These are phyloP conservation scores for Megacollybia marginata DNA, from an alignment of 768 basidiomycete species.

Conservation along the genomic window DNA sequence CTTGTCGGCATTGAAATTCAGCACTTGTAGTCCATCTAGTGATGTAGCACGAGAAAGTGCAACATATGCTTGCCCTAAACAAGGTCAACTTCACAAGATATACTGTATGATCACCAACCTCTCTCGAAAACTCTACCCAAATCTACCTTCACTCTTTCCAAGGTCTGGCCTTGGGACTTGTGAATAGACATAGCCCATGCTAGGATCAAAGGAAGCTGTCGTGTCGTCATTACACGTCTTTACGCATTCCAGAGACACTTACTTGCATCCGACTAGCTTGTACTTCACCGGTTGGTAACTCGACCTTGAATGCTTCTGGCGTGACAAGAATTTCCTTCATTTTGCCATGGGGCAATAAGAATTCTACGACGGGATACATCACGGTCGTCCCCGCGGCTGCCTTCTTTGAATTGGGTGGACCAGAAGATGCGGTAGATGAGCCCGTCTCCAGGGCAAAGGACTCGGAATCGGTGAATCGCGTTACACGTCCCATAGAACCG, in stretches of 20 bases:
- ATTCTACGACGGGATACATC: constrained; percentile 71
- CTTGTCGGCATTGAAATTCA: constrained; percentile 71
- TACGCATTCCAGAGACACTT: constrained; percentile 10
- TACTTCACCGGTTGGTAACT: constrained; percentile 79
- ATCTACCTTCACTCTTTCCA: constrained; percentile 93
- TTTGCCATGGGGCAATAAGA: constrained; percentile 51
- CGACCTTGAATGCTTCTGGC: constrained; percentile 80
- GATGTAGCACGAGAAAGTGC: constrained; percentile 85
- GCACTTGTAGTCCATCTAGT: constrained; percentile 77
- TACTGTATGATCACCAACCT: constrained; percentile 32
- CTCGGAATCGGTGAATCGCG: constrained; percentile 59
- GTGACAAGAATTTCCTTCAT: constrained; percentile 49
- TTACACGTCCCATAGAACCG: constrained; percentile 84
- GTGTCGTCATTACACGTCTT: not conserved
- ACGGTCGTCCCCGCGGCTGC: constrained; percentile 10
- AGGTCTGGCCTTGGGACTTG: constrained; percentile 95
- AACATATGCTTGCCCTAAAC: constrained; percentile 81
- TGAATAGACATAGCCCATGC: constrained; percentile 99
- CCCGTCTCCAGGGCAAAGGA: constrained; percentile 22
- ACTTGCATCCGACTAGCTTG: constrained; percentile 80
- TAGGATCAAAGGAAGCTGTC: constrained; percentile 77
- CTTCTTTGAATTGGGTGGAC: constrained; percentile 4
- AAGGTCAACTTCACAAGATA: constrained; percentile 1
- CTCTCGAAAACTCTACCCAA: constrained; percentile 90
- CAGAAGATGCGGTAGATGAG: not conserved